Evolutionary conservation across 1,139 yeast genomes (phyloP).

Genomic region (Geotrichum citri-aurantii): DNA sequence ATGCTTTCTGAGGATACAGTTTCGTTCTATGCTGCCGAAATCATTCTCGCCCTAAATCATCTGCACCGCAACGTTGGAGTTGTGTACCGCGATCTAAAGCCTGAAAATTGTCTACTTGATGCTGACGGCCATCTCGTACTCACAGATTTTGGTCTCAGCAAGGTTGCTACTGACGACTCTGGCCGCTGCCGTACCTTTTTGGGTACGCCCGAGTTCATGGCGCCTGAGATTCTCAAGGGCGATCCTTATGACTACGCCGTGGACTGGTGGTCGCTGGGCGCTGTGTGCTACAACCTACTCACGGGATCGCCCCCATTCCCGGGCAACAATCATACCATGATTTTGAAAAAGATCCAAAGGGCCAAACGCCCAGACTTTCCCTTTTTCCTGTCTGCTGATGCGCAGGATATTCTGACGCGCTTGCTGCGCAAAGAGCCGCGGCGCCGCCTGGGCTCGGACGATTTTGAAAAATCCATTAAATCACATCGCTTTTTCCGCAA

Average conservation of each 20-base stretch:
- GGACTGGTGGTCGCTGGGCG: conserved; percentile 97
- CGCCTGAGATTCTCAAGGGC: conserved; percentile 86
- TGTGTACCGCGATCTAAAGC: conserved; percentile 86
- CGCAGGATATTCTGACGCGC: conserved; percentile 71
- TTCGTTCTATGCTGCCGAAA: conserved; percentile 79
- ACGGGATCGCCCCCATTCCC: conserved; percentile 95
- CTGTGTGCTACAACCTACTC: conserved; percentile 76
- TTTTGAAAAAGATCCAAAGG: conserved; percentile 72
- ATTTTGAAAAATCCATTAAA: conserved; percentile 62
- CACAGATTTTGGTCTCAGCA: conserved; percentile 88
- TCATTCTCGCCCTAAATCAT: conserved; percentile 73
- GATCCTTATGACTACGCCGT: conserved; percentile 76
- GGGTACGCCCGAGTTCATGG: conserved; percentile 95
- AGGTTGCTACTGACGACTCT: conserved; percentile 51
- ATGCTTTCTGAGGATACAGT: conserved; percentile 77
- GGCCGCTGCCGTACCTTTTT: conserved; percentile 69
- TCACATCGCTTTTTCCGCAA: conserved; percentile 74
- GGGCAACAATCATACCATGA: conserved; percentile 77
- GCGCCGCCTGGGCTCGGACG: conserved; percentile 61
- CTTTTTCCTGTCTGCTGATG: conserved; percentile 72
- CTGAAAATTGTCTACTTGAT: conserved; percentile 85
- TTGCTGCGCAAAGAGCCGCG: conserved; percentile 67
- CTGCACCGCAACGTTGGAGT: conserved; percentile 75
- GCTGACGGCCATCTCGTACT: conserved; percentile 72
- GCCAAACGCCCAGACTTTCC: conserved; percentile 68